phyloP scores from a whole-genome alignment of 371 early-diverging fungal genomes.

The Umbelopsis sp. region DNA sequence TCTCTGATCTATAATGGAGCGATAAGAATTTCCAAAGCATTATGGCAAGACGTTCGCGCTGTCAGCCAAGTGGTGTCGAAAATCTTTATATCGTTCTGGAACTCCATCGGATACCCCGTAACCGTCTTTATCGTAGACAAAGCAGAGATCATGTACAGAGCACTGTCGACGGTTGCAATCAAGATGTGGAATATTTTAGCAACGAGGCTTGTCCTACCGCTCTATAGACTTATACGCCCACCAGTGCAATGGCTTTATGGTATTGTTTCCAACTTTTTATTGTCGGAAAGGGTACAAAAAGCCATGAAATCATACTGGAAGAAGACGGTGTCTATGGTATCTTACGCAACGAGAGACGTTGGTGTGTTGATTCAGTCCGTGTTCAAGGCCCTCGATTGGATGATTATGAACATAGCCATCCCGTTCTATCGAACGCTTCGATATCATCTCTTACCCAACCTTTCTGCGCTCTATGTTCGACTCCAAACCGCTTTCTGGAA shows the following conservation, averaged over 20 bases:
- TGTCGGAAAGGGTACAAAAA: neutral
- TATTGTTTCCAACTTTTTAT: neutral
- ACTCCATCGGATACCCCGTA: neutral
- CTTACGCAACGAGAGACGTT: neutral
- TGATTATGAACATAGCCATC: neutral
- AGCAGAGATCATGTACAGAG: neutral
- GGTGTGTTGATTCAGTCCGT: neutral
- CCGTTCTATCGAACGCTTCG: neutral
- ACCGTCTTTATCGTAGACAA: constrained; percentile 11
- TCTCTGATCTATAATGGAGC: neutral
- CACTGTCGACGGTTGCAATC: no score
- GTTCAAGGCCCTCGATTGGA: neutral
- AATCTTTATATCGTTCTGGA: neutral
- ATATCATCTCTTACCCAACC: neutral
- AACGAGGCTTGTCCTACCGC: neutral
- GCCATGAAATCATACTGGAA: neutral
- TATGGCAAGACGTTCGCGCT: neutral
- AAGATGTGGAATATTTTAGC: neutral
- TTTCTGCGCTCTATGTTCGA: neutral
- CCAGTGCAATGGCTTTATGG: neutral
- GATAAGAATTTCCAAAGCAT: neutral
- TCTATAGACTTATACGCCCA: neutral
- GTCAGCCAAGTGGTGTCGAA: neutral
- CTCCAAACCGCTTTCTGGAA: neutral
- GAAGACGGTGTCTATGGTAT: neutral